Percentiles rank a stretch among this genome's conserved stretches.
phyloP scores from a whole-genome alignment of 805 yeast genomes.

The Kluyveromyces nonfermentans region DNA sequence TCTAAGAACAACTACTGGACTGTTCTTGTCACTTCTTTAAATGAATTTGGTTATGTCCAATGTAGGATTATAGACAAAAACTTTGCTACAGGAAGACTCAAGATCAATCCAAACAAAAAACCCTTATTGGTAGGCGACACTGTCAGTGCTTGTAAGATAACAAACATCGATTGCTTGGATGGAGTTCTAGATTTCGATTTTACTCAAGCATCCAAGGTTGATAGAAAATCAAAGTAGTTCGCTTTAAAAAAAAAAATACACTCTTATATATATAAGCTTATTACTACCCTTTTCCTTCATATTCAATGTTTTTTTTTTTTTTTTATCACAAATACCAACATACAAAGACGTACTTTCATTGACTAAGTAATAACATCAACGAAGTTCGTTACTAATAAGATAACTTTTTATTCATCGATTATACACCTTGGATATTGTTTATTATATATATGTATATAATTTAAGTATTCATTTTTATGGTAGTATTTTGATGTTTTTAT shows the following conservation, averaged over 20 bases:
- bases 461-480: not conserved
- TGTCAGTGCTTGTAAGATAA: constrained; percentile 32
- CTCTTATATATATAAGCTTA: too few species aligned
- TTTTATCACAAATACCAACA: too few species aligned
- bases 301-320: too few species aligned
- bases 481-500: constrained; percentile 2
- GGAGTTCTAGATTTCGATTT: constrained; percentile 30
- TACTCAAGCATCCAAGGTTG: not conserved
- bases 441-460: too few species aligned
- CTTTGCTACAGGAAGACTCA: constrained; percentile 26
- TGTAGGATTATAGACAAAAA: constrained; percentile 25
- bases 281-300: too few species aligned
- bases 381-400: too few species aligned
- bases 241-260: too few species aligned
- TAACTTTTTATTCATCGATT: too few species aligned
- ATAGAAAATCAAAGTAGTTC: not conserved
- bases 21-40: constrained; percentile 36
- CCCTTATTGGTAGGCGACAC: constrained; percentile 38
- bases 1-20: constrained; percentile 12
- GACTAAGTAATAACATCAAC: too few species aligned
- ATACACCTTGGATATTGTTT: too few species aligned
- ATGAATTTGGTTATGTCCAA: constrained; percentile 29
- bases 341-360: too few species aligned
- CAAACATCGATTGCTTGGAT: constrained; percentile 36
- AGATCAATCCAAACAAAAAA: constrained; percentile 16